Evolutionary conservation across 2,329 filamentous ascomycete species (phyloP).

Genomic region (Aspergillus udagawae): DNA sequence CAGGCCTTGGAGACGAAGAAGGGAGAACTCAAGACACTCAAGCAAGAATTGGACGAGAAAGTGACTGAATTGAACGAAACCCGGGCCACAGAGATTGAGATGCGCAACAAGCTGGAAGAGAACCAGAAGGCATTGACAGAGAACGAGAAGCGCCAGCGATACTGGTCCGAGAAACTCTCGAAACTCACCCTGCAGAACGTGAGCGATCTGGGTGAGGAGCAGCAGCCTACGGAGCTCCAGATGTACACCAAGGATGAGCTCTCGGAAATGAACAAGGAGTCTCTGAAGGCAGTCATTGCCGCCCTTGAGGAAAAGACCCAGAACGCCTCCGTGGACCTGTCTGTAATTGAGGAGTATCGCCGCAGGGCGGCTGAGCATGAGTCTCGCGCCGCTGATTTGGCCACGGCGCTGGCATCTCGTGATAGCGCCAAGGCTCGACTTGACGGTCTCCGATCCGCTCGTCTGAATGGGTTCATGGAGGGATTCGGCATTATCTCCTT

Average conservation of each 20-base stretch:
- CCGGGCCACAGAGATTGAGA: constrained; percentile 87
- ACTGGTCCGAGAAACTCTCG: constrained; percentile 85
- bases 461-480: constrained; percentile 96
- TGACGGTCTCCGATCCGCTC: constrained; percentile 83
- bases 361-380: constrained; percentile 80
- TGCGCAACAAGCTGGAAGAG: constrained; percentile 96
- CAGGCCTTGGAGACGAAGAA: constrained; percentile 72
- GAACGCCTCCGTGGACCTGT: constrained; percentile 80
- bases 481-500: constrained; percentile 92
- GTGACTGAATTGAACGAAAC: constrained; percentile 82
- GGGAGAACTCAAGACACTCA: constrained; percentile 72
- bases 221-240: constrained; percentile 54
- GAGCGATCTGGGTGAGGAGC: constrained; percentile 61
- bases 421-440: constrained; percentile 88
- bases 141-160: constrained; percentile 75
- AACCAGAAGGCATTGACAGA: constrained; percentile 84
- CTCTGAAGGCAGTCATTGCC: constrained; percentile 62
- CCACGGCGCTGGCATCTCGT: constrained; percentile 69
- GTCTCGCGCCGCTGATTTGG: constrained; percentile 76
- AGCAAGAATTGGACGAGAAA: constrained; percentile 82
- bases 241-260: constrained; percentile 71
- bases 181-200: constrained; percentile 83
- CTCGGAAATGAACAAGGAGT: constrained; percentile 59
- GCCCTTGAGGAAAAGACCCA: constrained; percentile 71
- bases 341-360: constrained; percentile 84